phyloP scores from a whole-genome alignment of 305 asterid species.

The Fraxinus albicans region DNA sequence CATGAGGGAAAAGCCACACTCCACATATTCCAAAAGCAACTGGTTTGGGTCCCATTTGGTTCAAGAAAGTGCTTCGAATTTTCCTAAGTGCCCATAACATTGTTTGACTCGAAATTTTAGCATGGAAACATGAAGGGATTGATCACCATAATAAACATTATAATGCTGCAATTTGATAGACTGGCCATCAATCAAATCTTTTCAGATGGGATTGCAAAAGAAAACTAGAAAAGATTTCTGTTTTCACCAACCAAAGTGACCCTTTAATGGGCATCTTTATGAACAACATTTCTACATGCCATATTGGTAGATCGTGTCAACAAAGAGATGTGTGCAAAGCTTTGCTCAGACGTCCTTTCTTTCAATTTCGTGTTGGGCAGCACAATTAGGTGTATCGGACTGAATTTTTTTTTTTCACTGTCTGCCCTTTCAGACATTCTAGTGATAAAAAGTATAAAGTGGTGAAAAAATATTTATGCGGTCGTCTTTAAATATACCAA shows the following conservation, averaged over 20 bases:
- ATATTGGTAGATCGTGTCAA: constrained; percentile 2
- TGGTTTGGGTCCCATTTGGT: constrained; percentile 22
- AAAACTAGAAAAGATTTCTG: neutral
- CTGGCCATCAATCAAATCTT: constrained; percentile 30
- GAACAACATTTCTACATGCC: constrained; percentile 1
- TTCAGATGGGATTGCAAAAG: constrained; percentile 20
- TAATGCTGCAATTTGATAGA: constrained; percentile 22
- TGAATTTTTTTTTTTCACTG: neutral
- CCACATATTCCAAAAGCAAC: constrained; percentile 25
- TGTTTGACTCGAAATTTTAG: constrained; percentile 10
- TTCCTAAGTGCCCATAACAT: constrained; percentile 15
- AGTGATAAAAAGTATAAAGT: neutral
- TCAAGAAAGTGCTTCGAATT: constrained; percentile 19
- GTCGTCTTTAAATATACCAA: neutral
- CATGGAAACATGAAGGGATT: constrained; percentile 29
- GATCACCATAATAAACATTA: constrained; percentile 24
- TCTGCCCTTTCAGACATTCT: neutral
- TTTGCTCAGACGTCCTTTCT: neutral
- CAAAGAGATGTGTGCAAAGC: neutral
- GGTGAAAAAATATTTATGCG: neutral
- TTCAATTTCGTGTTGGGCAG: neutral
- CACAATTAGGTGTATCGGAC: neutral
- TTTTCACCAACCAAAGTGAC: constrained; percentile 40
- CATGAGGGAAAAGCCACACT: neutral
- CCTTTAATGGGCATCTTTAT: constrained; percentile 33